phyloP scores from a whole-genome alignment of 306 rosid genomes.

The Hippophae tibetana region DNA sequence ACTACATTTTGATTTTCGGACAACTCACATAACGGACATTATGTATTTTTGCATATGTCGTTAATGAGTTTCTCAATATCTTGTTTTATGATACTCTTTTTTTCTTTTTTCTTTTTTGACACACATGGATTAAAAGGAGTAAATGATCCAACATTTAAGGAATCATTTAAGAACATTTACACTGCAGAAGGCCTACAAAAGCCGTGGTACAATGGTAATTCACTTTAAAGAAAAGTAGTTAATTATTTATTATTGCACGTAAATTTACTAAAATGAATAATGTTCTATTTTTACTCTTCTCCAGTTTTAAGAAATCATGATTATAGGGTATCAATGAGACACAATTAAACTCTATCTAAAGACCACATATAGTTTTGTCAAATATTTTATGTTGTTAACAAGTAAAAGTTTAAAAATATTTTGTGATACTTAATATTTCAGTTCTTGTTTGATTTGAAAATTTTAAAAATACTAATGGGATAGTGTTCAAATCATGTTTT shows the following conservation, averaged over 20 bases:
- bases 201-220: slow-evolving; percentile 51
- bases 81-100: too few relatives aligned
- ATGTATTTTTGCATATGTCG: too few relatives aligned
- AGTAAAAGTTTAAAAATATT: neutral
- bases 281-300: neutral
- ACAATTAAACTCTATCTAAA: slow-evolving; percentile 40
- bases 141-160: slow-evolving; percentile 37
- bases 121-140: slow-evolving; percentile 31
- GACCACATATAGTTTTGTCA: slow-evolving; percentile 62
- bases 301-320: slow-evolving; percentile 78
- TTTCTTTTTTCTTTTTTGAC: neutral
- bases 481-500: too few relatives aligned
- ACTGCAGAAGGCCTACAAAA: slow-evolving; percentile 50
- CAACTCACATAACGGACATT: too few relatives aligned
- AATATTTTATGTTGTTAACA: slow-evolving; percentile 49
- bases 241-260: neutral
- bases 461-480: too few relatives aligned
- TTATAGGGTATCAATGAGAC: slow-evolving; percentile 81
- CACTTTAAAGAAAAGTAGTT: neutral
- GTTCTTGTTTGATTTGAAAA: too few relatives aligned
- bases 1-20: too few relatives aligned
- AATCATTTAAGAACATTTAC: slow-evolving; percentile 57
- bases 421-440: too few relatives aligned
- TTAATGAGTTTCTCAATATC: too few relatives aligned
- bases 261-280: neutral